Base-by-base conservation (phyloP, 1,284 basidiomycete genomes). In the Vanrija sp. region DNA sequence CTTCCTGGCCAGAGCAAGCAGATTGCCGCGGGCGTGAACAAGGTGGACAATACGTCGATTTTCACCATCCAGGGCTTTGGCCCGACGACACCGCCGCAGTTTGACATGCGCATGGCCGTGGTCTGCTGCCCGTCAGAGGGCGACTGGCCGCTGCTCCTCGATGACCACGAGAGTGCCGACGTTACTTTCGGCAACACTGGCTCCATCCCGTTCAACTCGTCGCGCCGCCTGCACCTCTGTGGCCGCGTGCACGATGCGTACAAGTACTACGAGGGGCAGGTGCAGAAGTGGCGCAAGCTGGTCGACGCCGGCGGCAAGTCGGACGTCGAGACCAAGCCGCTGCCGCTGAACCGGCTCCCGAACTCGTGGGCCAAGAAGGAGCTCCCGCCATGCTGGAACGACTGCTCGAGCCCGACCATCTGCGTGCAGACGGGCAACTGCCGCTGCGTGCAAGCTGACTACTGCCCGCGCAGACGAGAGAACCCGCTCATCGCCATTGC, bases 361-460 rank as follows among this genome's bases (percentile, higher is more conserved):
- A 49, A 67, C 52, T 57, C 66, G 12, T 77, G 75, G 75, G 62
- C 60, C 7, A 49, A 70, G n/a, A 68, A 65, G 45, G 60, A 67
- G 20, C 54, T 75, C 3, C 70, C 68, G 6, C 54, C 71, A 10
- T 77, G 75, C 60, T 73, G 69, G 66, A 77, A 77, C 61, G 68
- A 75, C 53, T 77, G 75, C 53, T 56, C 61, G 45, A 66, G 64
- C 42, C 75, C 75, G 14, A 63, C 68, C 4, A 62, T 75, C 31
- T 77, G 75, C 53, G 65, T 77, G n/a, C 68, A 76, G 55, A 75
- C 72, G 0, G 74, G 73, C 1, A 56, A 65, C 27, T 77, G 75
- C 54, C 69, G 72, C 25, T 77, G 75, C 43, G 71, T 77, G 8
- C 65, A 65, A 45, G 65, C 72, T 4, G 72, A 75, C 51, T 59